A percentile compares a stretch with the other conserved stretches of the same genome.
Evolutionary conservation across 306 rosid species (phyloP).

Genomic region (Styphnolobium japonicum): DNA sequence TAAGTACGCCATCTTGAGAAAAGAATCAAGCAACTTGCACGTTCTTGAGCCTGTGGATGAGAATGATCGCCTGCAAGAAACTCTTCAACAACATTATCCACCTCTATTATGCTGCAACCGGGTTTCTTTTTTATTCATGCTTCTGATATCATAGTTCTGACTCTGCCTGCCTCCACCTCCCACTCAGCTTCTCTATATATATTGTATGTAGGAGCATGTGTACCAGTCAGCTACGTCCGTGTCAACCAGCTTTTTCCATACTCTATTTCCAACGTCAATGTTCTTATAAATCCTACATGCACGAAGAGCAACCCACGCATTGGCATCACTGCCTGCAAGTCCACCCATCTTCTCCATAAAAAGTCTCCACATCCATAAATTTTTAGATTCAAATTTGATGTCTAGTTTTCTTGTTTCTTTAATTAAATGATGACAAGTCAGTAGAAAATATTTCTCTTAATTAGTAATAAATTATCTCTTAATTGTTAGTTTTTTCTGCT

Average conservation of each 20-base stretch:
- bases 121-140: conserved; percentile 40
- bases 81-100: conserved; percentile 45
- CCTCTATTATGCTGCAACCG: conserved; percentile 56
- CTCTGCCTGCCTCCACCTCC: conserved; percentile 52
- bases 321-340: conserved; percentile 40
- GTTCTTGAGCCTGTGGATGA: conserved; percentile 49
- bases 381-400: too few species aligned
- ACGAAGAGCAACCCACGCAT: conserved; percentile 50
- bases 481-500: too few species aligned
- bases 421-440: too few species aligned
- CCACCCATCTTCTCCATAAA: conserved; percentile 60
- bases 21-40: conserved; percentile 40
- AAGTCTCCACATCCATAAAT: too few species aligned
- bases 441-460: too few species aligned
- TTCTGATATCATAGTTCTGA: conserved; percentile 30
- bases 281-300: conserved; percentile 56
- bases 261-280: conserved; percentile 43
- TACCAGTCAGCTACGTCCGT: conserved; percentile 45
- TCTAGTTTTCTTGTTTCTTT: too few species aligned
- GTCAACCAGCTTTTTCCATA: conserved; percentile 46
- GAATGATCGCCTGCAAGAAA: conserved; percentile 53
- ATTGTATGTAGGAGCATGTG: conserved; percentile 47
- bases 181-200: conserved; percentile 52
- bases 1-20: conserved; percentile 18
- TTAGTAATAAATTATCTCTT: too few species aligned